Conservation (phyloP, 345 rosid genomes). For the Pseudoturritis turrita region DNA sequence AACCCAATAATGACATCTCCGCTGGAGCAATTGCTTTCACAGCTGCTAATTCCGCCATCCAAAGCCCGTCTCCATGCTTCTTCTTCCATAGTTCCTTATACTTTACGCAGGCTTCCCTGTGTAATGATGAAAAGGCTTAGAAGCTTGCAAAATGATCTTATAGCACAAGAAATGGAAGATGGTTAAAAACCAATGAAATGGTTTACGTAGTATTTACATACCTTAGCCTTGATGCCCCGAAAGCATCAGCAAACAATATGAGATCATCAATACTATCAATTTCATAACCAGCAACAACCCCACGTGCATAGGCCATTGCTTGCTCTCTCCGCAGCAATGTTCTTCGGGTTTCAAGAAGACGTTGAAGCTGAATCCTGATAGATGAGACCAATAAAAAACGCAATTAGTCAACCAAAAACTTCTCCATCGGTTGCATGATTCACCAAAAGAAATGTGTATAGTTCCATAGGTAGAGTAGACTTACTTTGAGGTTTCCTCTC, state of each 20-base stretch:
- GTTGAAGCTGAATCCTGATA: conserved; percentile 65
- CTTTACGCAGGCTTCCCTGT: conserved; percentile 66
- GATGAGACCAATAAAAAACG: conserved; percentile 5
- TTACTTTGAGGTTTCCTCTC: conserved; percentile 76
- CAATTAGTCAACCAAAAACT: conserved; percentile 10
- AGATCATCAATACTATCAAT: conserved; percentile 66
- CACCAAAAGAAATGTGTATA: background rate
- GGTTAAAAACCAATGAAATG: background rate
- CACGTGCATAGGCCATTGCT: conserved; percentile 88
- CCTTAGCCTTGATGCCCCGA: conserved; percentile 81
- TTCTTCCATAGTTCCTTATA: conserved; percentile 75
- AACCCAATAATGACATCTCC: conserved; percentile 47
- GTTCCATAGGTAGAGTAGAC: background rate
- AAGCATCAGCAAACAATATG: conserved; percentile 66
- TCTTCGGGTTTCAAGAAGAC: conserved; percentile 64
- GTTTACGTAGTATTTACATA: conserved; percentile 6
- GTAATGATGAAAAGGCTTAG: background rate
- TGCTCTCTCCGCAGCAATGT: conserved; percentile 68
- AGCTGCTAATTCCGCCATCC: conserved; percentile 89
- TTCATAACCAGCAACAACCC: conserved; percentile 74
- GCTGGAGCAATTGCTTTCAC: conserved; percentile 58
- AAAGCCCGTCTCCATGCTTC: conserved; percentile 65
- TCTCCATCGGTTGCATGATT: background rate
- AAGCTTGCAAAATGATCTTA: background rate
- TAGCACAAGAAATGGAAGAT: background rate